Evolutionary conservation across 768 basidiomycete genomes (phyloP), one percentile per base, ranked within the genome.

Genomic region (Cubamyces sp.): DNA sequence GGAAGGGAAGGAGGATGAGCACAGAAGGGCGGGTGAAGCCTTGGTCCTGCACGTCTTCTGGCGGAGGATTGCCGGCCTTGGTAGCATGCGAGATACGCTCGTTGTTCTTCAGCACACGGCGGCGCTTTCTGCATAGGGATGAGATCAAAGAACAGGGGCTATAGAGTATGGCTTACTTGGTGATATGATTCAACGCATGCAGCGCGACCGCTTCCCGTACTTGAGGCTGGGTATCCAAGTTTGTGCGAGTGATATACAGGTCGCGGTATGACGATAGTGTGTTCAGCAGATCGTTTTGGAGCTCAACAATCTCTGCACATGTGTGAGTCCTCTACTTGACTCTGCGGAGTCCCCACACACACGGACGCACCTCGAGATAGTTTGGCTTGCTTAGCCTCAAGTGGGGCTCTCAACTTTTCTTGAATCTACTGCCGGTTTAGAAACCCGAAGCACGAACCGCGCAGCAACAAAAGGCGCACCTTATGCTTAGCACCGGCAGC

Each of bases 11-110:
- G 60, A 98, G 86, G 65, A 99, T 77, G 48, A 99, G 90, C 28
- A 96, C 80, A 19, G 96, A 95, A 11, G 97, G 96, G 5, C 97
- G 91, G 7, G 96, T 97, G 76, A 98, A 98, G 26, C 96, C 96
- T 81, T 98, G 97, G 71, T 99, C 97, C 76, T 93, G 92, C 15
- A 92, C 82, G 62, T 92, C 87, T 74, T 88, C 86, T 2, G 87
- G 87, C 2, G 84, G 80, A 23, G 85, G 78, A 7, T 77, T 75
- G 40, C 81, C 77, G 1, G 81, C 72, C 73, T 91, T 88, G 11
- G 82, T 75, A 11, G 87, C 85, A 65, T 87, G 84, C 0, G 91
- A 81, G n/a, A 98, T 81, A 42, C 90, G 91, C 65, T 96, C 94
- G 69, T 98, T 98, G 74, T 96, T 98, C 74, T 96, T 96, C 2